phyloP scores from a whole-genome alignment of 495 filamentous ascomycete species.

The Glonium stellatum region DNA sequence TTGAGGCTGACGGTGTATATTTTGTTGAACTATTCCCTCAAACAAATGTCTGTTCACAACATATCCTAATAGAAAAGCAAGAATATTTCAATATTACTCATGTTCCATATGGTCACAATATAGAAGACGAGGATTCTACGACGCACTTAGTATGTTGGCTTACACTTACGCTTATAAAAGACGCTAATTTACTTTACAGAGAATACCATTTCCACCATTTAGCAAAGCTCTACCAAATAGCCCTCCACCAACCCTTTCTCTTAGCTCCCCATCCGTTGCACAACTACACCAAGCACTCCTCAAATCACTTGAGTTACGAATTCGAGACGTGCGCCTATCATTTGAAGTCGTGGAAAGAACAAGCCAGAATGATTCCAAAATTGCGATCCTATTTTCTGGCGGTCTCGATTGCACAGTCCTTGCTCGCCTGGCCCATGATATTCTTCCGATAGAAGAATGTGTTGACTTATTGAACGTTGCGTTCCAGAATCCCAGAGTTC shows the following conservation, averaged over 20 bases:
- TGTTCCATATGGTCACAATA: constrained; percentile 9
- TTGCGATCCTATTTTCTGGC: constrained; percentile 89
- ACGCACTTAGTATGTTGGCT: constrained; percentile 9
- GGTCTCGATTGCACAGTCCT: constrained; percentile 89
- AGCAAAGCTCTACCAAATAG: constrained; percentile 46
- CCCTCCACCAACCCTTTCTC: background rate
- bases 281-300: constrained; percentile 13
- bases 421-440: constrained; percentile 74
- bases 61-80: background rate
- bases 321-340: constrained; percentile 20
- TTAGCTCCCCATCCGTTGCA: background rate
- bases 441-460: constrained; percentile 56
- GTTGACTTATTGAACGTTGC: constrained; percentile 94
- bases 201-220: constrained; percentile 46
- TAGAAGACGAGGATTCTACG: background rate
- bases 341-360: background rate
- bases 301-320: constrained; percentile 18
- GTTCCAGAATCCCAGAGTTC: constrained; percentile 79
- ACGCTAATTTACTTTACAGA: background rate
- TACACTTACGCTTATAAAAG: background rate
- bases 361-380: constrained; percentile 27
- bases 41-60: background rate
- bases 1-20: constrained; percentile 74
- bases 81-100: background rate
- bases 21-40: constrained; percentile 46